phyloP scores from a whole-genome alignment of 78 protist genomes.

The Polysphondylium violaceum region DNA sequence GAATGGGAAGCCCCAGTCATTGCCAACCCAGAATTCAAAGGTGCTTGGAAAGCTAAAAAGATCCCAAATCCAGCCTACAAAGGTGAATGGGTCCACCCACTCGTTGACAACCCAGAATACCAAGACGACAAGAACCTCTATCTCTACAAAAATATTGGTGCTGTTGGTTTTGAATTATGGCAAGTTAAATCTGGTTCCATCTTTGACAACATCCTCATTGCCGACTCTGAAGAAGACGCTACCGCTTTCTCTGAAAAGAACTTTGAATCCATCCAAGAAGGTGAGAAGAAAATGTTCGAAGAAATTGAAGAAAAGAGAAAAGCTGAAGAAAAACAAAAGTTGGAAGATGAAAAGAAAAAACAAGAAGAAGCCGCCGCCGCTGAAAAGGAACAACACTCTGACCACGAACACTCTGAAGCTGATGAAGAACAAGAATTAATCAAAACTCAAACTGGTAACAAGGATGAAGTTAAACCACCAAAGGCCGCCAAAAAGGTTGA shows the following conservation, averaged over 20 bases:
- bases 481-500: constrained; percentile 62
- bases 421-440: constrained; percentile 46
- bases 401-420: constrained; percentile 13
- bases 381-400: constrained; percentile 8
- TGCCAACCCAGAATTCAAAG: constrained; percentile 97
- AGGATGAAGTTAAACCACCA: neutral
- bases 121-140: constrained; percentile 85
- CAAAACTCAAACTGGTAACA: neutral
- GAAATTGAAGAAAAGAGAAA: constrained; percentile 39
- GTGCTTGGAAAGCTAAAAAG: constrained; percentile 92
- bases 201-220: constrained; percentile 97
- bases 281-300: constrained; percentile 87
- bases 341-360: constrained; percentile 48
- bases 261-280: constrained; percentile 62
- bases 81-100: constrained; percentile 96
- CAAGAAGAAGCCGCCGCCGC: constrained; percentile 56
- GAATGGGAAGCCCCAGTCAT: constrained; percentile 98
- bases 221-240: constrained; percentile 91
- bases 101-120: constrained; percentile 95
- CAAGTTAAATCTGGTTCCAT: constrained; percentile 98
- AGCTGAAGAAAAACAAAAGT: constrained; percentile 65
- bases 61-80: constrained; percentile 97
- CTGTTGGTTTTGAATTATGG: constrained; percentile 97
- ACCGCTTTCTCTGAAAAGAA: constrained; percentile 82
- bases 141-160: constrained; percentile 70